These are phyloP conservation scores for Oryza officinalis DNA, from an alignment of 176 grass and related monocot species.

Conservation along the genomic window DNA sequence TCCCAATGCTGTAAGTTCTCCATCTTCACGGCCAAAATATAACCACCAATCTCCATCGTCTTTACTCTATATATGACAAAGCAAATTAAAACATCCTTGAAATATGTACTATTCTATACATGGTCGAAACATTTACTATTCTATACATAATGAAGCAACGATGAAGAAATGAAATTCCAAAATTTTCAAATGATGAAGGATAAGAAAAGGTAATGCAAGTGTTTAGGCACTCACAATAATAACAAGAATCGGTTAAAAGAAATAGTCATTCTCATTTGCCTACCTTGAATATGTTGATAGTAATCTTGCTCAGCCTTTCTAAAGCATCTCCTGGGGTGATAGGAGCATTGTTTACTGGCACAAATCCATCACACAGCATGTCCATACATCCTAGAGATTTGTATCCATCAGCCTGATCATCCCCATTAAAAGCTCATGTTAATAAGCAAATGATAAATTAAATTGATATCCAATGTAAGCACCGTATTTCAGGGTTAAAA, in stretches of 20 bases:
- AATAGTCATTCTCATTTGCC: not conserved
- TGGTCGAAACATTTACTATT: too few species aligned
- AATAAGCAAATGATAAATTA: not conserved
- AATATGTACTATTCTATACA: too few species aligned
- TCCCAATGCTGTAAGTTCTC: not conserved
- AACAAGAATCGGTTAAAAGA: not conserved
- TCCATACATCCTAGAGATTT: not conserved
- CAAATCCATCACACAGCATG: constrained; percentile 4
- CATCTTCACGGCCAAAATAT: not conserved
- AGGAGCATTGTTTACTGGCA: not conserved
- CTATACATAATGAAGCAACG: not conserved
- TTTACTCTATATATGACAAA: not conserved
- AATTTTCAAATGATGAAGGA: not conserved
- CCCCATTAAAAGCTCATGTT: not conserved
- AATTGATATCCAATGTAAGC: not conserved
- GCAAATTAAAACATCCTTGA: not conserved
- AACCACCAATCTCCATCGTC: constrained; percentile 19
- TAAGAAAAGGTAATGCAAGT: not conserved
- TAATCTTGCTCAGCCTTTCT: not conserved
- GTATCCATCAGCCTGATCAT: not conserved
- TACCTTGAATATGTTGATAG: constrained; percentile 32
- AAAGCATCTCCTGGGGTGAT: not conserved
- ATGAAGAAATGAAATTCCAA: not conserved
- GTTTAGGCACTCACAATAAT: not conserved
- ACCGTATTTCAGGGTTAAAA: not conserved